Evolutionary conservation across 1,284 basidiomycete species (phyloP).

Genomic region (Golubevia pallescens): DNA sequence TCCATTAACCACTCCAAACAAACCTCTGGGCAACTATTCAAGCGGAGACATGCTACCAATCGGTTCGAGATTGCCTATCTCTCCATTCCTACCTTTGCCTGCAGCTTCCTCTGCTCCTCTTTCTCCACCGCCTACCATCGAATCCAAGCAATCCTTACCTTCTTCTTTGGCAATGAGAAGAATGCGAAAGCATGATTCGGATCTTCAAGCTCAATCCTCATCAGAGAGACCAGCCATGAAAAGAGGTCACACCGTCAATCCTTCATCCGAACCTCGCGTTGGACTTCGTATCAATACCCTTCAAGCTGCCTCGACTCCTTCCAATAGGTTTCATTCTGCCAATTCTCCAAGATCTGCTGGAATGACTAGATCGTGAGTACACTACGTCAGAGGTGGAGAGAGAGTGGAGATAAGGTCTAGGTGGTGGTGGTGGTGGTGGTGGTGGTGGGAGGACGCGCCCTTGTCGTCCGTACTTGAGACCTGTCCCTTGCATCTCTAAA

Average conservation of each 20-base stretch:
- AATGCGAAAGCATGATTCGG: neutral
- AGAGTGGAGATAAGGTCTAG: too few relatives aligned
- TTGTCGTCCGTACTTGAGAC: too few relatives aligned
- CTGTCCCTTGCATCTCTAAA: too few relatives aligned
- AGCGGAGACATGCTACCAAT: neutral
- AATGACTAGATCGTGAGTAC: neutral
- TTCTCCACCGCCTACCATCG: neutral
- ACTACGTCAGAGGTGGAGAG: neutral
- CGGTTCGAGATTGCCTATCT: neutral
- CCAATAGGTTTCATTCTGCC: neutral
- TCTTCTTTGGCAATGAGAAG: neutral
- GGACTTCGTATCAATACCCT: neutral
- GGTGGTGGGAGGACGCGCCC: too few relatives aligned
- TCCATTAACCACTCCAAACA: neutral
- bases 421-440: too few relatives aligned
- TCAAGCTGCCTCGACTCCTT: neutral
- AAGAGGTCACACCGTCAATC: neutral
- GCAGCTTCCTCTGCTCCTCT: neutral
- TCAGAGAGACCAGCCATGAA: neutral
- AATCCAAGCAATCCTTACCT: neutral
- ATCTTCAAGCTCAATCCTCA: neutral
- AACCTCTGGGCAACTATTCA: neutral
- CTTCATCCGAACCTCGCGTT: neutral
- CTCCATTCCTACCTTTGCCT: neutral
- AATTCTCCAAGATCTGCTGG: neutral